phyloP scores from a whole-genome alignment of 2,329 filamentous ascomycete species.

The Corniculantispora saksenae region DNA sequence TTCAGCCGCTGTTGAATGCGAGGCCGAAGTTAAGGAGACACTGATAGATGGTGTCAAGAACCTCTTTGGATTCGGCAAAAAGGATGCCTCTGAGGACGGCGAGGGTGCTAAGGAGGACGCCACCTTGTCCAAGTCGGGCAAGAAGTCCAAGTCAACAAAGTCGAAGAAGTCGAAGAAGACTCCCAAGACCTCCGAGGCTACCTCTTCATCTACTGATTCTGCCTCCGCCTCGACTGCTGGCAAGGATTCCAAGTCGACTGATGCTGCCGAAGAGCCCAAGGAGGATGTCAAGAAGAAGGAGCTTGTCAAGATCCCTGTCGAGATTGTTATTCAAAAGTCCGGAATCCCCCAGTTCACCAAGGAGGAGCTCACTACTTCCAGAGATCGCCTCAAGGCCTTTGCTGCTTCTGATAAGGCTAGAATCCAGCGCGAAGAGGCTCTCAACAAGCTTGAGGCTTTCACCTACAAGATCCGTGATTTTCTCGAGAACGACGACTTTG shows the following conservation, averaged over 20 bases:
- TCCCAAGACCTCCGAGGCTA: conserved; percentile 18
- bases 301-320: conserved; percentile 55
- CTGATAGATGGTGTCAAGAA: conserved; percentile 95
- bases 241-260: conserved; percentile 46
- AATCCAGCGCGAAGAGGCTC: conserved; percentile 74
- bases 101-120: conserved; percentile 25
- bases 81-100: conserved; percentile 75
- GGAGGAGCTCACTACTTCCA: conserved; percentile 51
- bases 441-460: conserved; percentile 91
- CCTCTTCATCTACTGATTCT: conserved; percentile 26
- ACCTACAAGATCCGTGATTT: conserved; percentile 88
- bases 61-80: conserved; percentile 90
- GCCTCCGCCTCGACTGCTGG: conserved; percentile 51
- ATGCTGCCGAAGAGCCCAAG: conserved; percentile 42
- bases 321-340: conserved; percentile 49
- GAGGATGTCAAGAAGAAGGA: conserved; percentile 61
- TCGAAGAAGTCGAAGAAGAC: conserved; percentile 8
- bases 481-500: conserved; percentile 74
- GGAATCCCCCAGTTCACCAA: conserved; percentile 53
- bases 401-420: conserved; percentile 81
- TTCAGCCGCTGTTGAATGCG: conserved; percentile 80
- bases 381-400: conserved; percentile 78
- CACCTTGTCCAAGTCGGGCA: conserved; percentile 39
- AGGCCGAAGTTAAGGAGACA: conserved; percentile 76
- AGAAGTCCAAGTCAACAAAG: conserved; percentile 30